These are phyloP conservation scores for Ilex aquifolium DNA, from an alignment of 257 asterid genomes.

Conservation along the genomic window DNA sequence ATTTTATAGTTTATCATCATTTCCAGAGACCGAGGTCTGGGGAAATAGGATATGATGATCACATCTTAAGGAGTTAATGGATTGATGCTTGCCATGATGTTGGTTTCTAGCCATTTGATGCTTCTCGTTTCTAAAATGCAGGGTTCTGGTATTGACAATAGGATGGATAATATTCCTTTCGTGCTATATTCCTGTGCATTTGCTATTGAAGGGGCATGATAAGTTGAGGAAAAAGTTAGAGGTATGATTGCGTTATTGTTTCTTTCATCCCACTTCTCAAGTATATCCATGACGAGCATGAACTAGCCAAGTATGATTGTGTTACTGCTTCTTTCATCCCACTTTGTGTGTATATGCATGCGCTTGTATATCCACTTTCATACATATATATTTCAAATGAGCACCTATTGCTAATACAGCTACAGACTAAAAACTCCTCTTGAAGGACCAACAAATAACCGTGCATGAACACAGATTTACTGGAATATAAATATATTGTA, in stretches of 20 bases:
- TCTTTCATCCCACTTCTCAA: neutral
- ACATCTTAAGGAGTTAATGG: constrained; percentile 1
- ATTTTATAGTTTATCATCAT: neutral
- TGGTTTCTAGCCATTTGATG: constrained; percentile 16
- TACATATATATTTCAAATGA: too few relatives aligned
- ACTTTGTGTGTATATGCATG: too few relatives aligned
- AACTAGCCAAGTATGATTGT: too few relatives aligned
- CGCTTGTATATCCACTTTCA: too few relatives aligned
- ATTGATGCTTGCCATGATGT: constrained; percentile 9
- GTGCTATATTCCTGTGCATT: constrained; percentile 92
- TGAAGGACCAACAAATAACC: too few relatives aligned
- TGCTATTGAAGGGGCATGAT: constrained; percentile 81
- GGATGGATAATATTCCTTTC: constrained; percentile 96
- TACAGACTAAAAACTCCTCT: too few relatives aligned
- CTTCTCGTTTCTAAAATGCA: constrained; percentile 34
- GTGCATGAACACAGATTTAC: too few relatives aligned
- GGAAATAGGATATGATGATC: neutral
- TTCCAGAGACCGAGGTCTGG: neutral
- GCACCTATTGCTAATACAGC: too few relatives aligned
- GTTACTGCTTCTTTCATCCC: too few relatives aligned
- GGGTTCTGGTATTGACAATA: constrained; percentile 77
- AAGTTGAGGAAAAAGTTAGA: constrained; percentile 75
- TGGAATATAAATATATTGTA: too few relatives aligned
- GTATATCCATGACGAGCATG: too few relatives aligned
- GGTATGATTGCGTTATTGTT: constrained; percentile 41